Evolutionary conservation across 208 protist species (phyloP), one percentile per base, ranked within the genome.

Genomic region (Blastocrithidia nonstop): DNA sequence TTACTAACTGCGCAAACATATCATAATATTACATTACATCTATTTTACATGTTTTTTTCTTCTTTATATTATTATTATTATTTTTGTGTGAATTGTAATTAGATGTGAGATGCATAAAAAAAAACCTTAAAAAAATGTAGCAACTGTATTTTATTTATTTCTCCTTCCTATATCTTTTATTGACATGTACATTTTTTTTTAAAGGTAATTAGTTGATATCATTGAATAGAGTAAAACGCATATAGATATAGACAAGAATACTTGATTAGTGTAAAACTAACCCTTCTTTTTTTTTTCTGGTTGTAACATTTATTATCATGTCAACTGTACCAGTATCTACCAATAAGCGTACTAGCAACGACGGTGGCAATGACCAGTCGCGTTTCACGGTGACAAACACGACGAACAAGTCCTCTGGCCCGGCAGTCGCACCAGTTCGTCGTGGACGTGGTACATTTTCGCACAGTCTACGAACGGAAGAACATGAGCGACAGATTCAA

Each of bases 391-490:
- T 35, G 21, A 22, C 29, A 17, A 36, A 13, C 37, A 42, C 37
- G 11, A n/a, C n/a, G n/a, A n/a, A n/a, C n/a, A n/a, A n/a, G n/a
- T n/a, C n/a, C n/a, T 13, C 22, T 24, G 13, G 37, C 37, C 37
- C 42, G 57, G 8, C 35, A 63, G 6, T 48, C 57, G 1, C 40
- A 63, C 17, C 64, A 1, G 59, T 78, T 21, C 74, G 81, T 26
- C 66, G 74, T 13, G 81, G 81, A 1, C 69, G 81, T 7, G 81
- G 81, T 4, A 72, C 61, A 17, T 85, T 86, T 42, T 57, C 59
- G 20, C 66, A 69, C 33, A 60, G 65, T 20, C 64, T 90, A 19
- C 81, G 66, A 39, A 82, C 73, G 1, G 80, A 90, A 15, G 58
- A 75, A 27, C 54, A 63, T 17, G 52, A 66, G 45, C 53, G 25